Conservation (phyloP, 164 flowering plant species). For the Tetrastigma voinierianum region DNA sequence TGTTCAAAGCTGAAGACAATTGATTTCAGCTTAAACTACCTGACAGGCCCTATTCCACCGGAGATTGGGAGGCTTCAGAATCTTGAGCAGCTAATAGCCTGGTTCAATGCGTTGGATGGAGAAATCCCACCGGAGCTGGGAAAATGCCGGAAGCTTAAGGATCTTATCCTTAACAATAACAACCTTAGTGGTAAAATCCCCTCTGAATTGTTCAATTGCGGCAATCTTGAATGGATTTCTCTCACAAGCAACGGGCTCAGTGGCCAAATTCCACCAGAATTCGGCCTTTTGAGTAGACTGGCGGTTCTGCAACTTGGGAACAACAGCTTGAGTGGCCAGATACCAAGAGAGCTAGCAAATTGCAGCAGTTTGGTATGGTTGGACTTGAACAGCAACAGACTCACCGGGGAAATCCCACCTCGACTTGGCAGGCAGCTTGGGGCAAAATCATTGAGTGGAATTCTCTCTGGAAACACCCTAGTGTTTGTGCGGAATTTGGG, state of each 20-base stretch:
- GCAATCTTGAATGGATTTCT: slow-evolving; percentile 82
- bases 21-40: slow-evolving; percentile 81
- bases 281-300: slow-evolving; percentile 56
- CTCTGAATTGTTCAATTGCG: slow-evolving; percentile 50
- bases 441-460: slow-evolving; percentile 57
- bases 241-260: slow-evolving; percentile 72
- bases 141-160: slow-evolving; percentile 56
- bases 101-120: slow-evolving; percentile 84
- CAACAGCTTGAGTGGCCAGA: slow-evolving; percentile 66
- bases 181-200: slow-evolving; percentile 65
- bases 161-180: slow-evolving; percentile 79
- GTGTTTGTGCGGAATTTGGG: slow-evolving; percentile 83
- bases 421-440: slow-evolving; percentile 74
- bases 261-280: slow-evolving; percentile 61
- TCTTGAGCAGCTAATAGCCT: slow-evolving; percentile 79
- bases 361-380: slow-evolving; percentile 89
- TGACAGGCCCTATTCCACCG: slow-evolving; percentile 67
- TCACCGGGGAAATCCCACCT: slow-evolving; percentile 73
- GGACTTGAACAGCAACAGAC: slow-evolving; percentile 71
- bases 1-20: slow-evolving; percentile 62
- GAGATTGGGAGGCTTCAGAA: slow-evolving; percentile 67
- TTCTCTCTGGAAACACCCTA: slow-evolving; percentile 73
- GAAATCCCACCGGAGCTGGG: slow-evolving; percentile 74
- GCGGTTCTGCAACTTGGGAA: slow-evolving; percentile 85
- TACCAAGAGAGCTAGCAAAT: slow-evolving; percentile 65